Evolutionary conservation across 768 basidiomycete genomes (phyloP).

Genomic region (Lyophyllum semitale): DNA sequence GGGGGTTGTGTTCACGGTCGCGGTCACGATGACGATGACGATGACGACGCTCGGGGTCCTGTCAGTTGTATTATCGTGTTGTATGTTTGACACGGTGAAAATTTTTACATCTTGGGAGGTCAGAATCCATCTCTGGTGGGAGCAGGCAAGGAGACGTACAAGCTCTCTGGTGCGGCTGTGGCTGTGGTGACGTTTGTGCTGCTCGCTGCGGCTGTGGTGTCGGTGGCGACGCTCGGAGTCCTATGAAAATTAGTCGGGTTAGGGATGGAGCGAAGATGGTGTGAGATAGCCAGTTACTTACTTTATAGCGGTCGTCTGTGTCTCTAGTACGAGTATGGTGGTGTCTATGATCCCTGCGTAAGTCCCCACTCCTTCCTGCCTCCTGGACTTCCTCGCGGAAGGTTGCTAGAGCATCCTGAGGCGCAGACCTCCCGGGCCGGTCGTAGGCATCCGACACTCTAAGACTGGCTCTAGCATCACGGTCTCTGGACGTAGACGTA

Average conservation of each 20-base stretch:
- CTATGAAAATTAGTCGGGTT: background rate
- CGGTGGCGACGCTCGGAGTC: background rate
- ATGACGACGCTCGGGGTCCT: too few relatives aligned
- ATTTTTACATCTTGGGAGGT: constrained; percentile 21
- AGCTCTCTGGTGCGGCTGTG: background rate
- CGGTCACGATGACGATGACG: too few relatives aligned
- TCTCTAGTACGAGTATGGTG: constrained; percentile 1
- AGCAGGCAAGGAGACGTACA: constrained; percentile 15
- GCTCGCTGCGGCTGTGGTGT: background rate
- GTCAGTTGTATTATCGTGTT: background rate
- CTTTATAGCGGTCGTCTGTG: constrained; percentile 1
- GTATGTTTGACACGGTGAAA: too few relatives aligned
- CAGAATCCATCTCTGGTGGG: constrained; percentile 7
- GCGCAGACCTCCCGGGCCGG: too few relatives aligned
- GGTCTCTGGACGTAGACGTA: background rate
- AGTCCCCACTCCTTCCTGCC: background rate
- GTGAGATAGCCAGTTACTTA: background rate
- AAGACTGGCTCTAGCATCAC: background rate
- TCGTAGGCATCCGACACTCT: background rate
- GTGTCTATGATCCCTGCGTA: background rate
- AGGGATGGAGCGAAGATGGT: background rate
- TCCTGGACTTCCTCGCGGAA: background rate
- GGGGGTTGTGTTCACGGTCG: too few relatives aligned
- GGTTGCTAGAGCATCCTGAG: background rate
- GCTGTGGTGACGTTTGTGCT: constrained; percentile 4